A percentile compares a stretch with the other conserved stretches of the same genome.
These are phyloP conservation scores for Boletales sp. DNA, from an alignment of 768 basidiomycete species.

Conservation along the genomic window DNA sequence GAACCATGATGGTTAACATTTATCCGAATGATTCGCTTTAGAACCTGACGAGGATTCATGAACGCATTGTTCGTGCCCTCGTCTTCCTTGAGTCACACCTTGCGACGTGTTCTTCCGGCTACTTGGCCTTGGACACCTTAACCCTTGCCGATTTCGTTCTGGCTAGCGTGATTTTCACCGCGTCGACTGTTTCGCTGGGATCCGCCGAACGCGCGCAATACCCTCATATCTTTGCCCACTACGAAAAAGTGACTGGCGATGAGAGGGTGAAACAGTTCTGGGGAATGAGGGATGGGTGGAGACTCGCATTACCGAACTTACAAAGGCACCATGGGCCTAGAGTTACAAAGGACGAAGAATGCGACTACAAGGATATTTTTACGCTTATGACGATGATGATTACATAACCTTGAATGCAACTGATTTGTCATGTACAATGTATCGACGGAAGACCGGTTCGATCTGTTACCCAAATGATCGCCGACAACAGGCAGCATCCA, in stretches of 20 bases:
- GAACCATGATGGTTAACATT: neutral
- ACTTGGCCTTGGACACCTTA: constrained; percentile 12
- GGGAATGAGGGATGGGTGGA: neutral
- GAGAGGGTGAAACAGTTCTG: constrained; percentile 9
- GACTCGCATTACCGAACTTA: too few relatives aligned
- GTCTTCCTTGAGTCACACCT: constrained; percentile 14
- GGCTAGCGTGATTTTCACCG: neutral
- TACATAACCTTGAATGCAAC: too few relatives aligned
- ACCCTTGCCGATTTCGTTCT: constrained; percentile 19
- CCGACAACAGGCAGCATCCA: too few relatives aligned
- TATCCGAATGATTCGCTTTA: neutral
- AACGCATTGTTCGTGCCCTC: constrained; percentile 8
- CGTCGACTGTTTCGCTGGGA: constrained; percentile 1
- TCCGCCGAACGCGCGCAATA: constrained; percentile 13
- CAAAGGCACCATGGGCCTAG: too few relatives aligned
- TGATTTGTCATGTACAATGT: too few relatives aligned
- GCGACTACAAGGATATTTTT: too few relatives aligned
- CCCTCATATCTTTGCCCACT: constrained; percentile 9
- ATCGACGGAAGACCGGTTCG: too few relatives aligned
- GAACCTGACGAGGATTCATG: neutral
- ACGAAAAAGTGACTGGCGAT: constrained; percentile 13
- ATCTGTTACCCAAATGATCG: too few relatives aligned
- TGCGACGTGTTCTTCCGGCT: constrained; percentile 5
- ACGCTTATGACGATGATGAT: too few relatives aligned
- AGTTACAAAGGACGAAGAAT: too few relatives aligned